phyloP scores from a whole-genome alignment of 1,139 yeast species.

The Geotrichum europaeum region DNA sequence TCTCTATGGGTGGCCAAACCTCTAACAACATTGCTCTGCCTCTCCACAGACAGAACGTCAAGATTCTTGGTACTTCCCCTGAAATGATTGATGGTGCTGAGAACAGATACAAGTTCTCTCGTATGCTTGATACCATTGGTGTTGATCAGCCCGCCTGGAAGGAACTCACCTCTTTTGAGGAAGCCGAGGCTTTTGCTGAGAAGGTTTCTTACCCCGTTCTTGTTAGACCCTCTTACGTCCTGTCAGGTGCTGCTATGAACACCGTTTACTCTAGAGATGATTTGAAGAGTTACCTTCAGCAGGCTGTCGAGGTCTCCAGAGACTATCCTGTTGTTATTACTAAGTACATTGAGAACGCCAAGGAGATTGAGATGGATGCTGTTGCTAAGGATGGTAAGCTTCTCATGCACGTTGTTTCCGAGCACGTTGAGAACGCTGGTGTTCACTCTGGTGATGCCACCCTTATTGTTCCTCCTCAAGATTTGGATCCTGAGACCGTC shows the following conservation, averaged over 20 bases:
- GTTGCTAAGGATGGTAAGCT: conserved; percentile 87
- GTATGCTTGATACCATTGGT: conserved; percentile 81
- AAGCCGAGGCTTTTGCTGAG: conserved; percentile 80
- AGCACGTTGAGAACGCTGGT: conserved; percentile 98
- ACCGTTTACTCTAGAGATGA: conserved; percentile 76
- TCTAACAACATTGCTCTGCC: conserved; percentile 93
- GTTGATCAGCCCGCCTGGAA: conserved; percentile 98
- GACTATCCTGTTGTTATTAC: conserved; percentile 98
- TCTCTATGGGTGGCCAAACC: conserved; percentile 95
- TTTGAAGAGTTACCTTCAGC: conserved; percentile 69
- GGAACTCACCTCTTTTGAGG: conserved; percentile 79
- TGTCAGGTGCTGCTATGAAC: conserved; percentile 98
- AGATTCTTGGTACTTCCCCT: conserved; percentile 89
- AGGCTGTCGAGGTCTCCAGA: conserved; percentile 87
- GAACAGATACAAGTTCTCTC: conserved; percentile 96
- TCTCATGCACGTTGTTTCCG: conserved; percentile 91
- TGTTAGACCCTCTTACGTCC: conserved; percentile 95
- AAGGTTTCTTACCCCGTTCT: conserved; percentile 90
- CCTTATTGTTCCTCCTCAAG: conserved; percentile 91
- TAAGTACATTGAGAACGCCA: conserved; percentile 90
- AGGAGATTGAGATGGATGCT: conserved; percentile 95
- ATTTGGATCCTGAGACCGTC: conserved; percentile 86
- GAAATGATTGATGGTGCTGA: conserved; percentile 95
- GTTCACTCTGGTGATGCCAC: conserved; percentile 99
- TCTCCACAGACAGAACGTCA: conserved; percentile 68